A percentile compares a stretch with the other conserved stretches of the same genome.
Conservation (phyloP, 768 basidiomycete genomes). For the Heimioporus sp. region DNA sequence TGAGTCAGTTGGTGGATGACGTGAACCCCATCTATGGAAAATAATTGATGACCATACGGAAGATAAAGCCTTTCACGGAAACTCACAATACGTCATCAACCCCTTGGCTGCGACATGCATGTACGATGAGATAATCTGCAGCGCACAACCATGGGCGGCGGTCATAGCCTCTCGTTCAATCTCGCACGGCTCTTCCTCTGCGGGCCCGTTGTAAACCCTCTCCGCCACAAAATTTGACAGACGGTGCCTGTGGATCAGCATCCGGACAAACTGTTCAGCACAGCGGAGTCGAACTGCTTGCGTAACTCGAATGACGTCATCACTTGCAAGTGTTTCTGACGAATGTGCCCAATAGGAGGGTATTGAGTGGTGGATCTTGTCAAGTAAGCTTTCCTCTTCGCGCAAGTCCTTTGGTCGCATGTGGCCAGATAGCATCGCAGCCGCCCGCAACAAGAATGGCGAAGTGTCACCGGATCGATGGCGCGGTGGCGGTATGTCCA, state of each 20-base stretch:
- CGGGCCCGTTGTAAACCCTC: conserved; percentile 46
- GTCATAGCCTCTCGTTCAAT: conserved; percentile 78
- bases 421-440: conserved; percentile 62
- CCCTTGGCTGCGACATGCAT: conserved; percentile 84
- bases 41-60: conserved; percentile 11
- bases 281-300: conserved; percentile 87
- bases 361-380: conserved; percentile 71
- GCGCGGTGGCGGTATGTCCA: conserved; percentile 72
- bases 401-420: conserved; percentile 61
- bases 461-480: conserved; percentile 60
- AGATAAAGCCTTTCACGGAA: conserved; percentile 1
- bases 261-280: conserved; percentile 81
- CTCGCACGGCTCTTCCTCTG: conserved; percentile 56
- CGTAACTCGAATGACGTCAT: conserved; percentile 86
- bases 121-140: conserved; percentile 81
- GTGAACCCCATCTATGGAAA: conserved; percentile 76
- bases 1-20: conserved; percentile 95
- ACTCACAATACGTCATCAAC: conserved; percentile 92
- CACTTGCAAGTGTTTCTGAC: conserved; percentile 74
- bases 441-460: conserved; percentile 76
- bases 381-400: conserved; percentile 79
- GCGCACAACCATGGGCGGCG: conserved; percentile 70
- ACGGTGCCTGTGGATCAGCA: conserved; percentile 87
- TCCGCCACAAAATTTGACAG: conserved; percentile 78
- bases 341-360: conserved; percentile 80